A percentile compares a stretch with the other conserved stretches of the same genome.
These are phyloP conservation scores for Stagonosporopsis cucurbitacearum DNA, from an alignment of 2,329 filamentous ascomycete genomes.

Conservation along the genomic window DNA sequence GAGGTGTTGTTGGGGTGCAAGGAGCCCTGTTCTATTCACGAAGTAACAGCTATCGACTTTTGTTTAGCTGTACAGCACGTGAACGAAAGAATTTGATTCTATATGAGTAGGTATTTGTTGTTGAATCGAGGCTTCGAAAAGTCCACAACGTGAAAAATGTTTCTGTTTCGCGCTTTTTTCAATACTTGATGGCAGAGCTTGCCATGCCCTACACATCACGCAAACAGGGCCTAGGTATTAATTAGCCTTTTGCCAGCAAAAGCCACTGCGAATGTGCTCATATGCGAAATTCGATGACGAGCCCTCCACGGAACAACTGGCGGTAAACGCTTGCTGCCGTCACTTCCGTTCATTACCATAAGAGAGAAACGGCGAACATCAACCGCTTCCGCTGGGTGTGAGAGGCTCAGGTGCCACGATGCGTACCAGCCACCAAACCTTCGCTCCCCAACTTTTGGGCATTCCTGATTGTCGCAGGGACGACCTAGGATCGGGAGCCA, in stretches of 20 bases:
- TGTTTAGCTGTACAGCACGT: too few relatives aligned
- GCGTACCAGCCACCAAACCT: constrained; percentile 11
- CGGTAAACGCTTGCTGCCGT: constrained; percentile 4
- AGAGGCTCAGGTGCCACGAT: background rate
- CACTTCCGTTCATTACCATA: constrained; percentile 10
- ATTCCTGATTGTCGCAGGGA: constrained; percentile 13
- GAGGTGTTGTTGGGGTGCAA: too few relatives aligned
- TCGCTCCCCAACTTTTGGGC: background rate
- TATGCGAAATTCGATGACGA: background rate
- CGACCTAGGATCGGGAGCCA: background rate
- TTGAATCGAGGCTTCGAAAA: background rate
- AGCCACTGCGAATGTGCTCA: background rate
- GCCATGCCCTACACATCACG: background rate
- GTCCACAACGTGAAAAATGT: background rate
- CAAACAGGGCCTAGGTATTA: too few relatives aligned
- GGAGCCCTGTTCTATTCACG: too few relatives aligned
- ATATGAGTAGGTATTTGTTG: background rate
- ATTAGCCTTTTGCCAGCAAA: background rate
- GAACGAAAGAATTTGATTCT: background rate
- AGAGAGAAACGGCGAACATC: background rate
- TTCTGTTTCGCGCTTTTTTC: background rate
- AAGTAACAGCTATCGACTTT: too few relatives aligned
- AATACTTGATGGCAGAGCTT: background rate
- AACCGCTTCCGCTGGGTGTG: constrained; percentile 5
- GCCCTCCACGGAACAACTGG: background rate